phyloP scores from a whole-genome alignment of 768 basidiomycete genomes.

The Cystofilobasidium capitatum region DNA sequence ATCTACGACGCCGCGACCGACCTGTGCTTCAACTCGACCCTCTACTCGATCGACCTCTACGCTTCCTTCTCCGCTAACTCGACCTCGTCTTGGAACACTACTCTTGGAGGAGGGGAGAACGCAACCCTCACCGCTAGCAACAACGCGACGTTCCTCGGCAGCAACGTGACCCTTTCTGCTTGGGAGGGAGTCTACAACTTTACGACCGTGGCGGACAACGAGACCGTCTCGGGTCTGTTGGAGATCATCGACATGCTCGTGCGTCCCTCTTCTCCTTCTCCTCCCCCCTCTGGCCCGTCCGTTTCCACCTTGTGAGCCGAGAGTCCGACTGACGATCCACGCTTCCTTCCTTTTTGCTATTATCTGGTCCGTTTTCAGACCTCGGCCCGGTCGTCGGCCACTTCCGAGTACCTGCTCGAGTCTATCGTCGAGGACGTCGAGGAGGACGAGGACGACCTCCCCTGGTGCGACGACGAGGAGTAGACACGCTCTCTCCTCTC shows the following conservation, averaged over 20 bases:
- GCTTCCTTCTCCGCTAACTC: neutral
- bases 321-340: too few species aligned
- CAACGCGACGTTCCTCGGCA: neutral
- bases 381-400: neutral
- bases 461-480: constrained; percentile 3
- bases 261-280: too few species aligned
- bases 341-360: too few species aligned
- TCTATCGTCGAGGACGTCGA: neutral
- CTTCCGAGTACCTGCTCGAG: neutral
- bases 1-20: neutral
- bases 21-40: neutral
- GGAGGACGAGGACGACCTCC: neutral
- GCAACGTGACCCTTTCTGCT: neutral
- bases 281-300: too few species aligned
- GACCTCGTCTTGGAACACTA: too few species aligned
- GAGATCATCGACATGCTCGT: constrained; percentile 7
- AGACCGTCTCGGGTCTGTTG: neutral
- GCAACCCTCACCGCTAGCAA: neutral
- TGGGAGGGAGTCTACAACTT: neutral
- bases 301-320: too few species aligned
- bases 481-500: too few species aligned
- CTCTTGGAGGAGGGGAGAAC: too few species aligned
- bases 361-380: too few species aligned
- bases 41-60: neutral
- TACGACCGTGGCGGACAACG: neutral